These are phyloP conservation scores for Monosporascus sp. DNA, from an alignment of 2,329 filamentous ascomycete genomes.

Conservation along the genomic window DNA sequence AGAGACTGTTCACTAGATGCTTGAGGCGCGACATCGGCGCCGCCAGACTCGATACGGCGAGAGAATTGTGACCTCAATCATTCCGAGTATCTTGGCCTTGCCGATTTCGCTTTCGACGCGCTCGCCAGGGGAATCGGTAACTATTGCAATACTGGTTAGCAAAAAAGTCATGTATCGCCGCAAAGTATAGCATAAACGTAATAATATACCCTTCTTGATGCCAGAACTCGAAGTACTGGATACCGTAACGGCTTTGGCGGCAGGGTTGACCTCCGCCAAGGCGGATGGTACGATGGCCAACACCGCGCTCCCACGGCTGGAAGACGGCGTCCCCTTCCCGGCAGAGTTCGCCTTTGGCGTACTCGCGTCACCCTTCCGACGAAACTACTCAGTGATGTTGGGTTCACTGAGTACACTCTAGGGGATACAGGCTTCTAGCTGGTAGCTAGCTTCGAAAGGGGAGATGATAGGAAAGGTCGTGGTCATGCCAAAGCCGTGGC, in stretches of 20 bases:
- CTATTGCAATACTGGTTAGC: not conserved
- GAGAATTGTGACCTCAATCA: conserved; percentile 14
- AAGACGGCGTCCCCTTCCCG: not conserved
- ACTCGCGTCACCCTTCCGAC: conserved; percentile 53
- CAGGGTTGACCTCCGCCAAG: not conserved
- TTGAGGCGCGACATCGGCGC: not conserved
- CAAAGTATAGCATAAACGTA: not conserved
- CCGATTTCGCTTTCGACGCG: conserved; percentile 1
- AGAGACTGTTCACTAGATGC: not conserved
- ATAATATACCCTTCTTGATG: conserved; percentile 10
- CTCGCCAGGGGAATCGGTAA: conserved; percentile 2
- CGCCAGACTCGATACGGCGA: not conserved
- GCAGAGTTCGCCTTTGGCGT: conserved; percentile 37
- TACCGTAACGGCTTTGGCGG: not conserved
- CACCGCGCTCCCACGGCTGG: not conserved
- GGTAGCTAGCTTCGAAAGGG: conserved; percentile 66
- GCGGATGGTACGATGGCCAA: not conserved
- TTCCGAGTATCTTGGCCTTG: conserved; percentile 10
- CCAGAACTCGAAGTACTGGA: conserved; percentile 1
- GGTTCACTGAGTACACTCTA: conserved; percentile 71
- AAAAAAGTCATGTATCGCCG: no score
- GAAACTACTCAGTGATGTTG: conserved; percentile 66
- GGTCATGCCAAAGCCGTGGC: conserved; percentile 73
- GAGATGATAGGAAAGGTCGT: conserved; percentile 62
- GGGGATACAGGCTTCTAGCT: conserved; percentile 90